Base-by-base conservation (phyloP, 768 basidiomycete species). In the Lactarius sanguifluus region DNA sequence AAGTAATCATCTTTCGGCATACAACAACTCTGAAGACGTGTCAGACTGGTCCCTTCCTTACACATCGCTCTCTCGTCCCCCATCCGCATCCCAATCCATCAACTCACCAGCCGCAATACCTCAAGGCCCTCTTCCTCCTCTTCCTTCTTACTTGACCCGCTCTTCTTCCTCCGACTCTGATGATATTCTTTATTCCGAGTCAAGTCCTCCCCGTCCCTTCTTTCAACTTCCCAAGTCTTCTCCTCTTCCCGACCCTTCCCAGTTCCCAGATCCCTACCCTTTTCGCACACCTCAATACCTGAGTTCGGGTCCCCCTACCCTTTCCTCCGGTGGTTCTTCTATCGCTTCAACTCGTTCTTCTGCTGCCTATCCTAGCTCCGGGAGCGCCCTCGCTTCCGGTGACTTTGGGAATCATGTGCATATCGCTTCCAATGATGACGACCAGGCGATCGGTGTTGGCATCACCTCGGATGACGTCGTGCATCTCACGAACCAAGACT, bases 301-400 rank as follows among this genome's bases (percentile, higher is more conserved):
- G n/a, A 77, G 79, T 66, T 77, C 77, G 45, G 70, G 74, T 5
- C 77, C 82, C 13, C 88, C 87, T 4, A 80, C 86, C 18, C 85
- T 90, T 62, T 91, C 89, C 3, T 89, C 89, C 5, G 83, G 84
- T 50, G 85, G 85, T 55, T 89, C 92, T 0, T 88, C 89, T 30
- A 85, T 87, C 38, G 81, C 83, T 1, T 91, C 90, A 5, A 85
- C 88, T 8, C 83, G 90, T 59, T 91, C 91, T 9, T 90, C 89
- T 5, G 89, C 90, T 3, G 89, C 90, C 5, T 91, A 91, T 73
- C 89, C 89, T 28, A 88, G 83, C 76, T 85, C 86, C 23, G 88
- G 87, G 62, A 88, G 87, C 75, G 81, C 83, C 23, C 74, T 84
- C 54, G 78, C 82, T 30, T 84, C 85, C 50, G 81, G 81, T 45